Percentiles rank a stretch among this genome's conserved stretches.
These are phyloP conservation scores for Atkinsonella hypoxylon DNA, from an alignment of 2,329 filamentous ascomycete species.

Conservation along the genomic window DNA sequence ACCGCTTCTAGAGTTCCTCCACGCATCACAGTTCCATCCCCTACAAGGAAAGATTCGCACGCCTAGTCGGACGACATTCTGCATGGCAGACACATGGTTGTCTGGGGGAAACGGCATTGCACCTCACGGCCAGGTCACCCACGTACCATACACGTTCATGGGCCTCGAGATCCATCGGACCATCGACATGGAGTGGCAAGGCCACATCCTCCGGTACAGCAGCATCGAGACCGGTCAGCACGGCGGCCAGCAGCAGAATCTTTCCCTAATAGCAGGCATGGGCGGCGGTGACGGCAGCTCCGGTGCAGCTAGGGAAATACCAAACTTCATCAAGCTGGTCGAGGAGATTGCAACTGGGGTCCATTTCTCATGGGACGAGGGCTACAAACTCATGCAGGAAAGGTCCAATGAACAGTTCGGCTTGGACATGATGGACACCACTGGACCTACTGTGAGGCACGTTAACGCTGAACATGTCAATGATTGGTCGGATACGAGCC, in stretches of 20 bases:
- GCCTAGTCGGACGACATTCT: constrained; percentile 20
- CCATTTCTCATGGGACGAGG: constrained; percentile 24
- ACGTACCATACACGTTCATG: constrained; percentile 29
- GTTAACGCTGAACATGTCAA: background rate
- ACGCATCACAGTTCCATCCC: constrained; percentile 32
- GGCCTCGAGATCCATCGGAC: constrained; percentile 41
- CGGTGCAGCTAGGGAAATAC: background rate
- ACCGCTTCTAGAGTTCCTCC: constrained; percentile 31
- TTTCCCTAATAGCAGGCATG: constrained; percentile 26
- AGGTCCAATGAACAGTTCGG: constrained; percentile 16
- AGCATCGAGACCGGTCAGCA: constrained; percentile 39
- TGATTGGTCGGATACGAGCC: background rate
- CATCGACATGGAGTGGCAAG: constrained; percentile 28
- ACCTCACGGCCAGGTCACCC: background rate
- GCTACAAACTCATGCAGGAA: constrained; percentile 16
- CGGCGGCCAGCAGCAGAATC: constrained; percentile 37
- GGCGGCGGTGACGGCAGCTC: background rate
- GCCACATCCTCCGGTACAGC: constrained; percentile 37
- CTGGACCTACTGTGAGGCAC: background rate
- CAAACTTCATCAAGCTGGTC: constrained; percentile 17
- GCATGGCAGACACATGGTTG: constrained; percentile 17
- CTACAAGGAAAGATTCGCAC: constrained; percentile 28
- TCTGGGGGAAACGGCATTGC: background rate
- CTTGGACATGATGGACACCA: constrained; percentile 15
- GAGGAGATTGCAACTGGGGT: constrained; percentile 18